A percentile compares a stretch with the other conserved stretches of the same genome.
phyloP scores from a whole-genome alignment of 768 basidiomycete species.

The Psilocybe cubensis region DNA sequence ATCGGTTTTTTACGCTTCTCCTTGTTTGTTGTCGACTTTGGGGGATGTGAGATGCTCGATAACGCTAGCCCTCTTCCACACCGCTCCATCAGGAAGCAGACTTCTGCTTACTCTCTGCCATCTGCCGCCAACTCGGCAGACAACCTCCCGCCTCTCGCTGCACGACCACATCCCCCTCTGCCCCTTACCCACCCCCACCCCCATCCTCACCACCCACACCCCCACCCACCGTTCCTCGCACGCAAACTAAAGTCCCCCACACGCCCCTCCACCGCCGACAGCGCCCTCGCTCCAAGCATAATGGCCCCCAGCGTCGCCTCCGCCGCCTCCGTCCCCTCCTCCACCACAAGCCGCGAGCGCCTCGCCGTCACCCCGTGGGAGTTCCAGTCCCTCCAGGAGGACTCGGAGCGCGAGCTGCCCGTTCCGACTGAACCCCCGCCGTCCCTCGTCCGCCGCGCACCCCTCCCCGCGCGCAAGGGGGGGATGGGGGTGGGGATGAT shows the following conservation, averaged over 20 bases:
- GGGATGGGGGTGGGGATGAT: background rate
- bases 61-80: background rate
- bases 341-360: conserved; percentile 9
- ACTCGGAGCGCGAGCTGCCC: background rate
- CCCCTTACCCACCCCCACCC: conserved; percentile 9
- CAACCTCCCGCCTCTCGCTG: background rate
- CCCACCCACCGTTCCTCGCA: conserved; percentile 34
- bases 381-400: conserved; percentile 13
- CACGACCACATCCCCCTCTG: conserved; percentile 7
- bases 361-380: conserved; percentile 37
- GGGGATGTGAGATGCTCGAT: background rate
- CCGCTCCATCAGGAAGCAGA: conserved; percentile 33
- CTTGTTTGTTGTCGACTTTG: no score
- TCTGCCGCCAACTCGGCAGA: background rate
- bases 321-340: background rate
- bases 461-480: background rate
- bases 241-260: conserved; percentile 33
- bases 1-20: background rate
- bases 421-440: background rate
- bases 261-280: conserved; percentile 26
- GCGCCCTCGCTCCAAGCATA: conserved; percentile 8
- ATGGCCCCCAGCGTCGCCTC: background rate
- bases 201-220: conserved; percentile 20
- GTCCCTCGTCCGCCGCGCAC: background rate
- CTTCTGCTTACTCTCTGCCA: conserved; percentile 30